These are phyloP conservation scores for Ophiostoma quercus DNA, from an alignment of 2,329 filamentous ascomycete genomes.

Conservation along the genomic window DNA sequence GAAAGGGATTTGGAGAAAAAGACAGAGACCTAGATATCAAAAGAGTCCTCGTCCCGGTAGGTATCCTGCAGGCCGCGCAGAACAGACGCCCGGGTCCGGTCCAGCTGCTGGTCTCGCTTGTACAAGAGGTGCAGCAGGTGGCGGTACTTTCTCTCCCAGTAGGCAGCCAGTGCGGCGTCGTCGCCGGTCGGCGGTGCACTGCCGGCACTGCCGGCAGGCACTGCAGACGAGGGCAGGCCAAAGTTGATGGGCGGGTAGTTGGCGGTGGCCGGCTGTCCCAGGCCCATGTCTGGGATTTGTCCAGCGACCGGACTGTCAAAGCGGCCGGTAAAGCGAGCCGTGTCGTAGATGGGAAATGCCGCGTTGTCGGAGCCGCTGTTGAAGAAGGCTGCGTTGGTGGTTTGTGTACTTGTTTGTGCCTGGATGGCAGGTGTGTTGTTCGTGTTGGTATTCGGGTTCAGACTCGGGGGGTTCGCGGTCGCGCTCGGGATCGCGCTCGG, in stretches of 20 bases:
- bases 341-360: neutral
- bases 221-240: neutral
- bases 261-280: neutral
- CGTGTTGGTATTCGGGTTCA: neutral
- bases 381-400: neutral
- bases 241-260: neutral
- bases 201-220: neutral
- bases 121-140: conserved; percentile 47
- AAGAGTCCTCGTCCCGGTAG: conserved; percentile 1
- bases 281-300: no score
- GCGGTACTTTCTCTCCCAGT: conserved; percentile 51
- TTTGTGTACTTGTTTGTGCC: no score
- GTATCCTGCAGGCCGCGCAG: conserved; percentile 36
- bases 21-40: neutral
- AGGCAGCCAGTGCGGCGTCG: conserved; percentile 33
- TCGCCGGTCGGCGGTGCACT: conserved; percentile 12
- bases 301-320: neutral
- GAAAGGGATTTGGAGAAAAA: neutral
- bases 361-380: neutral
- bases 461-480: neutral
- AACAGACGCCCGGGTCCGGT: conserved; percentile 41
- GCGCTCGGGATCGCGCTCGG: neutral
- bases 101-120: conserved; percentile 51
- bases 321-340: neutral
- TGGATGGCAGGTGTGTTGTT: no score